Conservation (phyloP, 148 eudicot genomes). For the Rhododendron griersonianum region DNA sequence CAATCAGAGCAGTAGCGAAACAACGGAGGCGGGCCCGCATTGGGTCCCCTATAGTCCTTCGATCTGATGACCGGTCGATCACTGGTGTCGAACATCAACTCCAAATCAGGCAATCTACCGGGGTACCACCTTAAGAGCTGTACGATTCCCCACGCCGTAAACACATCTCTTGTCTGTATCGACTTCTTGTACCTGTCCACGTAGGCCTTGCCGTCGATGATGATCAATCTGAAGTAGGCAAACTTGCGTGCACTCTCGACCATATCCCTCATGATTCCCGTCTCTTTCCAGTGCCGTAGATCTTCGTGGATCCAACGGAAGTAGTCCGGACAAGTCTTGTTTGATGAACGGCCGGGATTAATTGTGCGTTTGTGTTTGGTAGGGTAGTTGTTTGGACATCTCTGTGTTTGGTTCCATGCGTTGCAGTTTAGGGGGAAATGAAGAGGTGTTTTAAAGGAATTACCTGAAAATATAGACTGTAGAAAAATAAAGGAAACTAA, state of each 20-base stretch:
- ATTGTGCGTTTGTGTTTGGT: slow-evolving; percentile 11
- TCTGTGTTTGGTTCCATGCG: slow-evolving; percentile 24
- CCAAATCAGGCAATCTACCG: slow-evolving; percentile 77
- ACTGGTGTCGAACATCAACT: slow-evolving; percentile 64
- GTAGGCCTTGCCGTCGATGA: slow-evolving; percentile 55
- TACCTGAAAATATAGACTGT: slow-evolving; percentile 17
- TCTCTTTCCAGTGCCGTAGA: slow-evolving; percentile 58
- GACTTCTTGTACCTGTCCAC: slow-evolving; percentile 52
- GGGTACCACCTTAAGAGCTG: slow-evolving; percentile 72
- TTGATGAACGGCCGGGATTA: slow-evolving; percentile 19
- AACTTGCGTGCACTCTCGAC: slow-evolving; percentile 46
- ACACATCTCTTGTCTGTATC: slow-evolving; percentile 57
- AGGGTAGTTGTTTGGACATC: slow-evolving; percentile 45
- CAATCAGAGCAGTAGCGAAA: slow-evolving; percentile 71
- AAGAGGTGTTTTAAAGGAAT: background rate
- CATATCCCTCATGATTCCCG: slow-evolving; percentile 62
- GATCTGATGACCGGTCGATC: slow-evolving; percentile 49
- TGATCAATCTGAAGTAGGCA: slow-evolving; percentile 61
- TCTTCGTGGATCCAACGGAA: slow-evolving; percentile 94
- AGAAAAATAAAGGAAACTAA: background rate
- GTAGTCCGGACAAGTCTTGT: slow-evolving; percentile 55
- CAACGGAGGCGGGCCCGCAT: slow-evolving; percentile 56
- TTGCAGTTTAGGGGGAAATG: slow-evolving; percentile 29
- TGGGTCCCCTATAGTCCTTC: slow-evolving; percentile 18
- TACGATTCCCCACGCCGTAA: slow-evolving; percentile 76